These are phyloP conservation scores for Pseudopithomyces maydicus DNA, from an alignment of 2,329 filamentous ascomycete species.

Conservation along the genomic window DNA sequence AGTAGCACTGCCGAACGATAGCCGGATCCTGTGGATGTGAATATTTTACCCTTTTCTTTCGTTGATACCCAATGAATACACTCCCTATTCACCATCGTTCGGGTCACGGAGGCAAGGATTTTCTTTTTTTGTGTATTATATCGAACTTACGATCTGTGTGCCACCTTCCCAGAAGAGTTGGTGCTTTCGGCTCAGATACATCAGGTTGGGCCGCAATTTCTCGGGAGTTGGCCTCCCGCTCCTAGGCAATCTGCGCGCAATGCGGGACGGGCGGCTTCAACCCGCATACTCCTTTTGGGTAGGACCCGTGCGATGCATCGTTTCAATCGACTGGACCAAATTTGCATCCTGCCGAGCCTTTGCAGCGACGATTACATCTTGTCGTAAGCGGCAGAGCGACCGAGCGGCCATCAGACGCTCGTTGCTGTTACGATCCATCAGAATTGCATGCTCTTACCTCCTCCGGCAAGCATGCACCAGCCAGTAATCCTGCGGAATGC, in stretches of 20 bases:
- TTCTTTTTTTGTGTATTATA: constrained; percentile 26
- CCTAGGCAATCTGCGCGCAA: constrained; percentile 5
- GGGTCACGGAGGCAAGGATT: constrained; percentile 22
- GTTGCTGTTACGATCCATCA: background rate
- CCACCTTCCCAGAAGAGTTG: constrained; percentile 9
- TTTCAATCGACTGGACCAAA: background rate
- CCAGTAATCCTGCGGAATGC: background rate
- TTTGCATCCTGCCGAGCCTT: constrained; percentile 8
- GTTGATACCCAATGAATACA: constrained; percentile 24
- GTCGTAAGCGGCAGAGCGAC: background rate
- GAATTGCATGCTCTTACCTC: background rate
- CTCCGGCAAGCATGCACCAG: background rate
- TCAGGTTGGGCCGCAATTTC: background rate
- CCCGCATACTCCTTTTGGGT: constrained; percentile 17
- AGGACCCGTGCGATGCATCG: constrained; percentile 2
- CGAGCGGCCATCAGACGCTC: background rate
- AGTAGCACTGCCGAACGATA: constrained; percentile 44
- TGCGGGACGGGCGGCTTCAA: constrained; percentile 15
- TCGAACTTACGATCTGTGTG: constrained; percentile 16
- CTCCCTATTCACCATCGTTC: constrained; percentile 6
- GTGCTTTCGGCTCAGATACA: constrained; percentile 11
- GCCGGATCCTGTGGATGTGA: constrained; percentile 19
- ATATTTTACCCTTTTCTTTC: constrained; percentile 15
- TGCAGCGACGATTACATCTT: background rate
- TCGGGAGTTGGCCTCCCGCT: constrained; percentile 1